Evolutionary conservation across 441 rosid genomes (phyloP).

Genomic region (Erodium chrysanthum): DNA sequence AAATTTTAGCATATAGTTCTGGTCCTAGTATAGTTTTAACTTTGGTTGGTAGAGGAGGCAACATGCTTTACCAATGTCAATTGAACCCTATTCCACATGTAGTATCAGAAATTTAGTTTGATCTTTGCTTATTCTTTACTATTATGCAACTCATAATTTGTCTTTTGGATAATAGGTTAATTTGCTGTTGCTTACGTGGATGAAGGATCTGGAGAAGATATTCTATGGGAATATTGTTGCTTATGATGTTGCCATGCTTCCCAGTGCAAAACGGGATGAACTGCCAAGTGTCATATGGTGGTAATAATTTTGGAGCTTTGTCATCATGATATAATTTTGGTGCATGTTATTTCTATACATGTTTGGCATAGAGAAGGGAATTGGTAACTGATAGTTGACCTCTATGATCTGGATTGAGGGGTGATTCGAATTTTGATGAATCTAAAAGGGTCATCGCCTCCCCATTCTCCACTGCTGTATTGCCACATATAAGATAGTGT

Average conservation of each 20-base stretch:
- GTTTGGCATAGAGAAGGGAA: not conserved
- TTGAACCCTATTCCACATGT: too few species aligned
- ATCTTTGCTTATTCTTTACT: not conserved
- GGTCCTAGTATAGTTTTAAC: too few species aligned
- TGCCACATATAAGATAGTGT: not conserved
- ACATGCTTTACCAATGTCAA: too few species aligned
- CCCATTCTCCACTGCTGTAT: too few species aligned
- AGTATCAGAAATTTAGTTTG: not conserved
- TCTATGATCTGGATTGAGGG: too few species aligned
- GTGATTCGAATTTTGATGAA: too few species aligned
- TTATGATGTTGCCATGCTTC: conserved; percentile 74
- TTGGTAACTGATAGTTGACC: not conserved
- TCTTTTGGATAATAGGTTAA: conserved; percentile 55
- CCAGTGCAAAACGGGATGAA: conserved; percentile 67
- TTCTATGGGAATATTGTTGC: conserved; percentile 88
- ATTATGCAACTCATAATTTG: conserved; percentile 8
- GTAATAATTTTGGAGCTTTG: conserved; percentile 33
- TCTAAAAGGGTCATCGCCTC: too few species aligned
- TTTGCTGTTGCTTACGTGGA: conserved; percentile 71
- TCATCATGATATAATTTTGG: not conserved
- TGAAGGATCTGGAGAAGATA: conserved; percentile 94
- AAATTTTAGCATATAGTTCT: too few species aligned
- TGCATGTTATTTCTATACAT: not conserved
- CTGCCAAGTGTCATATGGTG: conserved; percentile 68
- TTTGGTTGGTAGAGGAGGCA: too few species aligned